These are phyloP conservation scores for Agapanthus africanus DNA, from an alignment of 106 monocot species.

Conservation along the genomic window DNA sequence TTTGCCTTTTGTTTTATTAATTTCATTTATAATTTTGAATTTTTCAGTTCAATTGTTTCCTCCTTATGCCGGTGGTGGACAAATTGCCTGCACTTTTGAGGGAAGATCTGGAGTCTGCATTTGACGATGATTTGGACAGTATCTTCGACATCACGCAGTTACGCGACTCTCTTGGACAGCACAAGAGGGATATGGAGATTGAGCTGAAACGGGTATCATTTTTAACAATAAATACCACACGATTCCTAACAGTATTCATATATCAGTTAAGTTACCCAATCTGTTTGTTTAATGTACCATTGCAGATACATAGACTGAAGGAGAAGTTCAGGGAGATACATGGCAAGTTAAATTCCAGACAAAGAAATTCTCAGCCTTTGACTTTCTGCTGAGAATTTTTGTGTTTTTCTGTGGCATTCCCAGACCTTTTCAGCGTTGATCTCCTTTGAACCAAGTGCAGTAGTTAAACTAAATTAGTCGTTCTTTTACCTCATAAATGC, in stretches of 20 bases:
- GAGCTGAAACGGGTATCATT: slow-evolving; percentile 67
- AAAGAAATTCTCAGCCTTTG: too few relatives aligned
- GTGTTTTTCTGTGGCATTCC: too few relatives aligned
- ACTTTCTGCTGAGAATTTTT: too few relatives aligned
- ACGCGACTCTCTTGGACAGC: slow-evolving; percentile 50
- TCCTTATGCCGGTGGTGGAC: slow-evolving; percentile 90
- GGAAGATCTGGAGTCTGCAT: slow-evolving; percentile 77
- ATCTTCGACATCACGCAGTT: slow-evolving; percentile 73
- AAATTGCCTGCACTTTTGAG: slow-evolving; percentile 70
- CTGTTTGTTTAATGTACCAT: neutral
- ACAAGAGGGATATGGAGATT: slow-evolving; percentile 67
- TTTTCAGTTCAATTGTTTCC: slow-evolving; percentile 89
- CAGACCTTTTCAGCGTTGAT: too few relatives aligned
- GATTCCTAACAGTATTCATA: neutral
- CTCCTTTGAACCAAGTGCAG: too few relatives aligned
- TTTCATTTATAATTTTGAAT: neutral
- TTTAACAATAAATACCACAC: neutral
- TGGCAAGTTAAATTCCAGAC: slow-evolving; percentile 34
- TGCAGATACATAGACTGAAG: slow-evolving; percentile 53
- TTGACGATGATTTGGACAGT: slow-evolving; percentile 74
- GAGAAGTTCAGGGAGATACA: slow-evolving; percentile 47
- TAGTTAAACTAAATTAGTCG: too few relatives aligned
- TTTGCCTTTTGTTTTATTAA: neutral
- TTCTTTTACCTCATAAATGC: too few relatives aligned
- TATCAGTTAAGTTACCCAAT: neutral